Evolutionary conservation across 208 protist species (phyloP).

Genomic region (Crithidia mellificae): DNA sequence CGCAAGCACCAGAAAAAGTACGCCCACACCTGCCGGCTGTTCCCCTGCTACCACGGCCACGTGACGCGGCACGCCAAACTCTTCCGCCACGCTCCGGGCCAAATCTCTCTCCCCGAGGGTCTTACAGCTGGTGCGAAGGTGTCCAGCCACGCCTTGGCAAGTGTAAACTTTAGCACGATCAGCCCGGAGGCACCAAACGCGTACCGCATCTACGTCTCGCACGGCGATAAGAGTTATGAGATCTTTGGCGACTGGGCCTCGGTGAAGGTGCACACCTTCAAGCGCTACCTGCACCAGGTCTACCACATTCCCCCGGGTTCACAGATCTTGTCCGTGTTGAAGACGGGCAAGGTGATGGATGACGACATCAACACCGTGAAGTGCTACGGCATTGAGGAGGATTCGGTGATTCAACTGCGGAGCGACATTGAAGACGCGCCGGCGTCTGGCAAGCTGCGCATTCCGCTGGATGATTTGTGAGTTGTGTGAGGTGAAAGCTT

Average conservation of each 20-base stretch:
- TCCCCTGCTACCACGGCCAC: constrained; percentile 86
- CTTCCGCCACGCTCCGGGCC: constrained; percentile 77
- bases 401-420: constrained; percentile 68
- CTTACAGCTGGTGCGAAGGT: constrained; percentile 46
- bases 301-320: constrained; percentile 71
- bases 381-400: constrained; percentile 67
- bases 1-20: constrained; percentile 81
- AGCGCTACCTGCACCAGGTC: constrained; percentile 86
- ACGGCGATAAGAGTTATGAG: constrained; percentile 77
- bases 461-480: constrained; percentile 68
- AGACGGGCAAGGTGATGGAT: constrained; percentile 61
- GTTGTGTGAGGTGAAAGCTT: not conserved
- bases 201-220: constrained; percentile 81
- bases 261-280: constrained; percentile 87
- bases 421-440: constrained; percentile 32
- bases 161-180: constrained; percentile 85
- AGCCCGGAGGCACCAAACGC: constrained; percentile 79
- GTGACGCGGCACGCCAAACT: constrained; percentile 72
- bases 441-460: constrained; percentile 27
- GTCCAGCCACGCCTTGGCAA: constrained; percentile 62
- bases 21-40: constrained; percentile 85
- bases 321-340: constrained; percentile 61
- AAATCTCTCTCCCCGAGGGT: constrained; percentile 59
- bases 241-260: constrained; percentile 86
- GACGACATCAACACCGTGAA: constrained; percentile 80